phyloP scores from a whole-genome alignment of 2,329 filamentous ascomycete species.

The Pyrenophora tritici-repentis region DNA sequence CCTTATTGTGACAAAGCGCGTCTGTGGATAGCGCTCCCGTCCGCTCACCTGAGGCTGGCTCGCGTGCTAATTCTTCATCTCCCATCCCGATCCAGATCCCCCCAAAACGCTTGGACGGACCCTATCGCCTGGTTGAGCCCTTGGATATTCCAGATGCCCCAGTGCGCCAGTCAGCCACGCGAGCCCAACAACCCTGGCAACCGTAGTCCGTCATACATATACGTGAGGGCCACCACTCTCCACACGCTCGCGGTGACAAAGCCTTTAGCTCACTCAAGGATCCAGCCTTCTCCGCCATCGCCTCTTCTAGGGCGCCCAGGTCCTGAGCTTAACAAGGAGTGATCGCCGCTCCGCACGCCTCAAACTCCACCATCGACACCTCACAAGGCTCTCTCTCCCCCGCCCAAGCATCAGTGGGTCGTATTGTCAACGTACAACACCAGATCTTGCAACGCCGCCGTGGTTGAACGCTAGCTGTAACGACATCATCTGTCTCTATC shows the following conservation, averaged over 20 bases:
- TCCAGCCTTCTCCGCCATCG: conserved; percentile 55
- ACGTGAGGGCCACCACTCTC: conserved; percentile 48
- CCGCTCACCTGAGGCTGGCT: conserved; percentile 44
- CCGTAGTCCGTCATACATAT: conserved; percentile 52
- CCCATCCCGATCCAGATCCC: conserved; percentile 50
- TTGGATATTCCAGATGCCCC: conserved; percentile 37
- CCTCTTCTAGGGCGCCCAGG: conserved; percentile 50
- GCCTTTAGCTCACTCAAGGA: conserved; percentile 48
- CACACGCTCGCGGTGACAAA: conserved; percentile 47
- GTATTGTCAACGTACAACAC: conserved; percentile 41
- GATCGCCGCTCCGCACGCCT: conserved; percentile 53
- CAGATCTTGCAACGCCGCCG: conserved; percentile 39
- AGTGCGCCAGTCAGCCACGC: conserved; percentile 51
- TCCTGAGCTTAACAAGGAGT: conserved; percentile 56
- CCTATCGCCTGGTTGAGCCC: conserved; percentile 49
- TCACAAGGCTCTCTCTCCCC: conserved; percentile 26
- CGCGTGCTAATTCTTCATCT: conserved; percentile 40
- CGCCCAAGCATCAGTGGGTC: conserved; percentile 25
- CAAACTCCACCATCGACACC: conserved; percentile 42
- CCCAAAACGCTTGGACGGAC: conserved; percentile 48
- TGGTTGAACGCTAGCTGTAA: conserved; percentile 25
- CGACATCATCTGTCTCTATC: conserved; percentile 28
- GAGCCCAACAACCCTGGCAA: conserved; percentile 46
- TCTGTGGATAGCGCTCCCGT: conserved; percentile 44
- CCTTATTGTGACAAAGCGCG: conserved; percentile 46